Evolutionary conservation across 768 basidiomycete genomes (phyloP), one percentile per base, ranked within the genome.

Genomic region (Hericium coralloides): DNA sequence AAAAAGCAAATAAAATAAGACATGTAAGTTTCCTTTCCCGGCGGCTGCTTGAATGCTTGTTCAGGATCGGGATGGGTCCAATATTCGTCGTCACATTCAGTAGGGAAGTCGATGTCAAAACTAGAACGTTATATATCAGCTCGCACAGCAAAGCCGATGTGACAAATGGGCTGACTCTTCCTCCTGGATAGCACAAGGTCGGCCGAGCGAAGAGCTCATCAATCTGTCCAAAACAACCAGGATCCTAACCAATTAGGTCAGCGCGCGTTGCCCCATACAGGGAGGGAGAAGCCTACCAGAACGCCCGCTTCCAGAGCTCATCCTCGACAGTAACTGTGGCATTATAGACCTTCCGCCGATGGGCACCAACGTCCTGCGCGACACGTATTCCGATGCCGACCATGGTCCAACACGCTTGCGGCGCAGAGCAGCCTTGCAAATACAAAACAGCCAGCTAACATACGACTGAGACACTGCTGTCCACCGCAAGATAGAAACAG

Each of bases 321-420:
- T 84, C 78, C 60, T 90, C 85, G 6, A 73, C 69, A 12, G 71
- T 76, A 12, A 74, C 75, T 8, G 66, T 59, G 12, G 65, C 60
- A 53, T 70, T 72, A 26, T 77, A 71, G 17, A 74, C 69, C 58
- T 68, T 73, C 57, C 74, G 73, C 36, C 82, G 74, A 68, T 92
- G 91, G 1, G 81, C 85, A 26, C 91, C 83, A 39, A 89, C 80
- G 60, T 93, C 89, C 65, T 89, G 83, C 1, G 83, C 81, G 51
- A 84, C 72, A 3, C 88, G 82, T 36, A 92, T 68, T n/a, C 83
- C 86, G 43, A 85, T 70, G 0, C 79, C 85, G 36, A 81, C 68
- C 38, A 82, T 65, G 10, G 78, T 74, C 84, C 84, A 87, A 49
- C 73, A 72, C 6, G 75, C 72, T 62, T 81, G 80, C 4, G 79